A percentile compares a stretch with the other conserved stretches of the same genome.
These are phyloP conservation scores for Hyaloscypha finlandica DNA, from an alignment of 495 filamentous ascomycete genomes.

Conservation along the genomic window DNA sequence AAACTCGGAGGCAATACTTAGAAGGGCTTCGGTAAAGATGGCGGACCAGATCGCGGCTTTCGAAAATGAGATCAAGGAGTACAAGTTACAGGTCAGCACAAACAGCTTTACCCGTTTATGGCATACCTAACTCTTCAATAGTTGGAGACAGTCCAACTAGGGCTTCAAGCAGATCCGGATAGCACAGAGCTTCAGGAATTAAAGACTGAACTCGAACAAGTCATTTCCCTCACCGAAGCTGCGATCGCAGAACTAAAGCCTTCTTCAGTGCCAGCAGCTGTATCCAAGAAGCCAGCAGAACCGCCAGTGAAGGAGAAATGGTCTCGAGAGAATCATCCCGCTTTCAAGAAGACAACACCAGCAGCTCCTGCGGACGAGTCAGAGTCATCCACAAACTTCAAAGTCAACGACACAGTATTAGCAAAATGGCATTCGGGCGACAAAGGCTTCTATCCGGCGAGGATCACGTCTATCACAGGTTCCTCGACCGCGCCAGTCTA, in stretches of 20 bases:
- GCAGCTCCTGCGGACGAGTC: slow-evolving; percentile 48
- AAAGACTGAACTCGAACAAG: slow-evolving; percentile 79
- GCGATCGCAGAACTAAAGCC: slow-evolving; percentile 80
- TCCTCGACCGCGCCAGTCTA: slow-evolving; percentile 87
- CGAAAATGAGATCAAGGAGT: slow-evolving; percentile 79
- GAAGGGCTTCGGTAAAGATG: slow-evolving; percentile 34
- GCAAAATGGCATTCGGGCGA: slow-evolving; percentile 92
- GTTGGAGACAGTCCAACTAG: slow-evolving; percentile 78
- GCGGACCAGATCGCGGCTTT: slow-evolving; percentile 64
- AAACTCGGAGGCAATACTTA: not conserved
- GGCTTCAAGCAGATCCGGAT: slow-evolving; percentile 79
- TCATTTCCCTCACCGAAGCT: slow-evolving; percentile 76
- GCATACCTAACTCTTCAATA: slow-evolving; percentile 38
- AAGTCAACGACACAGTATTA: slow-evolving; percentile 87
- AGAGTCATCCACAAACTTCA: slow-evolving; percentile 58
- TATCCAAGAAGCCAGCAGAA: slow-evolving; percentile 46
- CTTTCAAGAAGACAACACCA: slow-evolving; percentile 57
- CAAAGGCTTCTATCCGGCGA: slow-evolving; percentile 86
- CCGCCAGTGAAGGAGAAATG: slow-evolving; percentile 60
- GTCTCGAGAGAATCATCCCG: slow-evolving; percentile 71
- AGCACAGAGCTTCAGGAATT: slow-evolving; percentile 80
- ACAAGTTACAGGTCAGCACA: slow-evolving; percentile 70
- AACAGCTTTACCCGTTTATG: not conserved
- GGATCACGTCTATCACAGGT: slow-evolving; percentile 91
- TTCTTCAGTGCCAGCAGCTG: slow-evolving; percentile 41